Evolutionary conservation across 129 eudicot species (phyloP).

Genomic region (Helianthus tuberosus): DNA sequence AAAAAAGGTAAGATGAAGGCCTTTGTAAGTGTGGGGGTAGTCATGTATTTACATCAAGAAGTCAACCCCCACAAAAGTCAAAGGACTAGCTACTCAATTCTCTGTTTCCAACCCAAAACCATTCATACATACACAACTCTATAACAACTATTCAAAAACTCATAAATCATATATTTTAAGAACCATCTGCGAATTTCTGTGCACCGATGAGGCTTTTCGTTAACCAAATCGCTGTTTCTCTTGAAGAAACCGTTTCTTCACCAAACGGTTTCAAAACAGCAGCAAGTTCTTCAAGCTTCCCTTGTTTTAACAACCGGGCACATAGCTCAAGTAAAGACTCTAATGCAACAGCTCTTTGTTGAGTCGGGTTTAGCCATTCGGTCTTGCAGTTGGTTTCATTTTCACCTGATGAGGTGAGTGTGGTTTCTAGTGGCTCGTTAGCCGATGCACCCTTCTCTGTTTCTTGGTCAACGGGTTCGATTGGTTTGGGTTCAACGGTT

Average conservation of each 20-base stretch:
- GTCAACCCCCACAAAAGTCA: slow-evolving; percentile 29
- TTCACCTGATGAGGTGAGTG: slow-evolving; percentile 24
- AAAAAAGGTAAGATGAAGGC: slow-evolving; percentile 12
- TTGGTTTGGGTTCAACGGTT: slow-evolving; percentile 24
- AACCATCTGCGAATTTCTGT: slow-evolving; percentile 48
- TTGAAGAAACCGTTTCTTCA: slow-evolving; percentile 85
- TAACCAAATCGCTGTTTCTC: slow-evolving; percentile 98
- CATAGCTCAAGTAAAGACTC: slow-evolving; percentile 89
- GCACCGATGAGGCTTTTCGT: slow-evolving; percentile 84
- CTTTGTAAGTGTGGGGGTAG: slow-evolving; percentile 23
- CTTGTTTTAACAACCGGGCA: slow-evolving; percentile 81
- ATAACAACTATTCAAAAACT: slow-evolving; percentile 16
- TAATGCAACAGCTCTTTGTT: slow-evolving; percentile 81
- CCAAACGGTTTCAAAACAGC: slow-evolving; percentile 94
- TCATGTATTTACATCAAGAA: slow-evolving; percentile 40
- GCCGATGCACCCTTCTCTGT: slow-evolving; percentile 32
- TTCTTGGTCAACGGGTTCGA: slow-evolving; percentile 25
- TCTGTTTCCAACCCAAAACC: slow-evolving; percentile 30
- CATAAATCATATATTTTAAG: slow-evolving; percentile 33
- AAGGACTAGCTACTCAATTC: slow-evolving; percentile 27
- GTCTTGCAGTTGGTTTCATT: slow-evolving; percentile 37
- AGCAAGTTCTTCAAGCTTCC: slow-evolving; percentile 80
- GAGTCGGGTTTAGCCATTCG: slow-evolving; percentile 45
- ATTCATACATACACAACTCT: slow-evolving; percentile 17
- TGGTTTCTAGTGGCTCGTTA: slow-evolving; percentile 24